Conservation (phyloP, 2,329 filamentous ascomycete species). For the Stemphylium vesicarium region DNA sequence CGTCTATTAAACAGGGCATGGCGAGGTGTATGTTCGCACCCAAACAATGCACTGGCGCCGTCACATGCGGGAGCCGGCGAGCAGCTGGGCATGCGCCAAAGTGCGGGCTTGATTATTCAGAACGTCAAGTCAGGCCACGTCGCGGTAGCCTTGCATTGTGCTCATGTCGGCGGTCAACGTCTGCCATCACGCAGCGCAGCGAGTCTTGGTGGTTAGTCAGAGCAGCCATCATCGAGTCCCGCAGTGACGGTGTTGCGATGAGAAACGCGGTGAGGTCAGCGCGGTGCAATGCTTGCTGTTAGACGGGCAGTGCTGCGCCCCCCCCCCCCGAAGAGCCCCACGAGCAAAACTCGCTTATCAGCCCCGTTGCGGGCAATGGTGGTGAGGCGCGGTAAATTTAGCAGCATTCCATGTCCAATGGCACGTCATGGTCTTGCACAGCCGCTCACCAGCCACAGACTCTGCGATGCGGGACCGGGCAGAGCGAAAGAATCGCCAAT, state of each 20-base stretch:
- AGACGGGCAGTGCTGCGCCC: conserved; percentile 21
- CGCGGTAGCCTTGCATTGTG: conserved; percentile 5
- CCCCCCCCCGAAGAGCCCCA: conserved; percentile 16
- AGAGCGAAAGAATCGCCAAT: conserved; percentile 31
- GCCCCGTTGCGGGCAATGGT: conserved; percentile 32
- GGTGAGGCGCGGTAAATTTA: conserved; percentile 23
- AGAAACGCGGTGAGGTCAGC: conserved; percentile 40
- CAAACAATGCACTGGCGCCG: conserved; percentile 9
- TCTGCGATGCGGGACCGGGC: conserved; percentile 21
- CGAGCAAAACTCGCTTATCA: conserved; percentile 21
- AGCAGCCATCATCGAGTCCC: conserved; percentile 12
- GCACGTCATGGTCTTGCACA: conserved; percentile 19
- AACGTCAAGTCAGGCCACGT: conserved; percentile 5
- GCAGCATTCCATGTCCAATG: conserved; percentile 22
- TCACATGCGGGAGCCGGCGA: conserved; percentile 8
- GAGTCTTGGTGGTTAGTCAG: conserved; percentile 6
- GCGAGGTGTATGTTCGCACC: conserved; percentile 7
- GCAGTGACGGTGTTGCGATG: conserved; percentile 14
- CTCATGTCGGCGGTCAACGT: conserved; percentile 28
- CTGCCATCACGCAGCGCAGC: conserved; percentile 20
- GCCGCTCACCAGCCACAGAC: conserved; percentile 38
- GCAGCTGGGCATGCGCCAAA: conserved; percentile 5
- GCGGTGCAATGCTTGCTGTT: conserved; percentile 17
- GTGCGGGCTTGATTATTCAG: conserved; percentile 12
- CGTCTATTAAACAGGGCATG: conserved; percentile 9